These are phyloP conservation scores for Lactarius sanguifluus DNA, from an alignment of 768 basidiomycete species.

Conservation along the genomic window DNA sequence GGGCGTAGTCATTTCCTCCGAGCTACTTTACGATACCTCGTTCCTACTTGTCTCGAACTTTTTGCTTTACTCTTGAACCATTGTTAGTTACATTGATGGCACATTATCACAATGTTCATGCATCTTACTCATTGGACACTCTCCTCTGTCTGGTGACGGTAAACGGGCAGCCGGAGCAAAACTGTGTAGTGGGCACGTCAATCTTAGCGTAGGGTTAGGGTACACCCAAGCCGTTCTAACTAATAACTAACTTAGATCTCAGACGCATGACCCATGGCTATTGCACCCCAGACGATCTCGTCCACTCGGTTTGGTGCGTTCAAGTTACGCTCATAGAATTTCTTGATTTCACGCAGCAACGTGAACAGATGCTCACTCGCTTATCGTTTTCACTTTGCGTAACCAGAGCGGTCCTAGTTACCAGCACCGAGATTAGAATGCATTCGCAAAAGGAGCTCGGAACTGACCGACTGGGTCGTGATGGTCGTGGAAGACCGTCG, in stretches of 20 bases:
- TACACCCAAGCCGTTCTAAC: too few species aligned
- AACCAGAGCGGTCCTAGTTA: conserved; percentile 37
- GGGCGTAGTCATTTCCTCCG: conserved; percentile 7
- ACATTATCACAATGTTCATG: conserved; percentile 13
- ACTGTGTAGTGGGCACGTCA: too few species aligned
- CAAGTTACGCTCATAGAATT: too few species aligned
- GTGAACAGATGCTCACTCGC: not conserved
- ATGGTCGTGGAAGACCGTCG: conserved; percentile 46
- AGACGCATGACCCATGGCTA: too few species aligned
- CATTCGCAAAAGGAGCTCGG: not conserved
- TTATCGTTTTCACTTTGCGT: conserved; percentile 28
- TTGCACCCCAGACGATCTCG: too few species aligned
- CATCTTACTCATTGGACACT: conserved; percentile 3
- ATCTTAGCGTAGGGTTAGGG: too few species aligned
- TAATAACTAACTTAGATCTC: too few species aligned
- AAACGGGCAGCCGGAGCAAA: not conserved
- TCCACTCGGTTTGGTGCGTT: too few species aligned
- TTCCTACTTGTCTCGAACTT: not conserved
- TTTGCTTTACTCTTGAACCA: conserved; percentile 5
- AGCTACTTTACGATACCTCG: conserved; percentile 18
- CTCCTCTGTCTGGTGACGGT: not conserved
- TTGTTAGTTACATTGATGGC: conserved; percentile 3
- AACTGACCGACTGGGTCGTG: conserved; percentile 49
- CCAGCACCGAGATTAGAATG: conserved; percentile 1
- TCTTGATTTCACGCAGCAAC: too few species aligned